Evolutionary conservation across 192 early-diverging fungal genomes (phyloP), one percentile per base, ranked within the genome.

Genomic region (Chytriomyces sp.): DNA sequence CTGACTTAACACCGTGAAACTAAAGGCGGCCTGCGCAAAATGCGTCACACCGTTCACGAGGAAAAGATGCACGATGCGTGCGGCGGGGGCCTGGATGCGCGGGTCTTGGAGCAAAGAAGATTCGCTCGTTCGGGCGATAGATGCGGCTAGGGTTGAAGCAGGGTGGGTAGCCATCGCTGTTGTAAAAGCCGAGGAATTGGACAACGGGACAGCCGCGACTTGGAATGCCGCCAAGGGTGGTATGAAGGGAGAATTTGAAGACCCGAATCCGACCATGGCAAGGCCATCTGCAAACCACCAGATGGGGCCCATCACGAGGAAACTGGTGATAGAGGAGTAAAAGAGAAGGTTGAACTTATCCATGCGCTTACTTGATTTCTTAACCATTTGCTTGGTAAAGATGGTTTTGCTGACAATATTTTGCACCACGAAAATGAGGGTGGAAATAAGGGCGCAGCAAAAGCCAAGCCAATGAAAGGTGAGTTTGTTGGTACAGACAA

Each of bases 291-390:
- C 85, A 72, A 86, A 91, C 17, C 90, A 58, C 92, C 93, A 94
- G 7, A 95, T 62, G 3, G 94, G 94, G 22, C 72, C 77, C 92
- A 94, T 93, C 32, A 94, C 75, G 10, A 90, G 59, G 34, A 92
- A 92, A 1, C 91, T 88, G 41, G 90, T 78, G 17, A 81, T 79
- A n/a, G 89, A 83, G 0, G 91, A 92, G 76, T 94, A 93, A 75
- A 95, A 94, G 17, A 93, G 76, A 19, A 95, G 79, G 72, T 93
- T 96, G 71, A 92, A 77, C 80, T 96, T 94, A 84, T 96, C 94
- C 6, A 96, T 78, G 62, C 90, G 91, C 65, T 85, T 81, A 38
- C 32, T 22, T 22, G 44, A 61, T 32, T 64, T 77, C 8, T 54
- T 55, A 12, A 61, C 14, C 14, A 39, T 52, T 34, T 78, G 56